These are phyloP conservation scores for Kernera saxatilis DNA, from an alignment of 345 rosid genomes.

Conservation along the genomic window DNA sequence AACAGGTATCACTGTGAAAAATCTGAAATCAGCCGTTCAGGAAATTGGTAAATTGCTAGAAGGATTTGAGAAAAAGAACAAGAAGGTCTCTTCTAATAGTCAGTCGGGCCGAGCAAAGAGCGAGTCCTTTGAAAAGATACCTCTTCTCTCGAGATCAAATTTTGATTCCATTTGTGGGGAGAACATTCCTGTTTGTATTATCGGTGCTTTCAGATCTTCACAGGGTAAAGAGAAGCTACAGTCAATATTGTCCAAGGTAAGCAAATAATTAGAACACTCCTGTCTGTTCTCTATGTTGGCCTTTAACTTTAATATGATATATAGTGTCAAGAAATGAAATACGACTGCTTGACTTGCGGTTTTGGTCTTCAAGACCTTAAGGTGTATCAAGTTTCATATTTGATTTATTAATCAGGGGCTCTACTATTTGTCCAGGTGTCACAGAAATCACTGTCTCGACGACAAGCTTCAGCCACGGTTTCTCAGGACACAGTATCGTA, in stretches of 20 bases:
- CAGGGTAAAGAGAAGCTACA: conserved; percentile 57
- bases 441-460: conserved; percentile 63
- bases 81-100: conserved; percentile 49
- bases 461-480: conserved; percentile 35
- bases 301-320: too few relatives aligned
- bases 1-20: conserved; percentile 72
- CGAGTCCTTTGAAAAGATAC: conserved; percentile 38
- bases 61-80: conserved; percentile 65
- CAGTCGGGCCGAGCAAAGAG: conserved; percentile 31
- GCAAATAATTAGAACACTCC: too few relatives aligned
- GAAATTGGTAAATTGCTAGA: conserved; percentile 65
- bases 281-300: background rate
- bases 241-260: conserved; percentile 51
- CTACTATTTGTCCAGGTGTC: conserved; percentile 51
- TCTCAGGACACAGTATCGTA: conserved; percentile 54
- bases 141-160: conserved; percentile 46
- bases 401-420: too few relatives aligned
- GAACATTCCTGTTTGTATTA: conserved; percentile 64
- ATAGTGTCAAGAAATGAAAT: background rate
- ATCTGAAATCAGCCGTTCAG: conserved; percentile 55
- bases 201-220: conserved; percentile 72
- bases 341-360: background rate
- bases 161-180: conserved; percentile 64
- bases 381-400: too few relatives aligned
- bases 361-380: background rate